Evolutionary conservation across 495 filamentous ascomycete genomes (phyloP), one percentile per base, ranked within the genome.

Genomic region (Penicillium goetzii): DNA sequence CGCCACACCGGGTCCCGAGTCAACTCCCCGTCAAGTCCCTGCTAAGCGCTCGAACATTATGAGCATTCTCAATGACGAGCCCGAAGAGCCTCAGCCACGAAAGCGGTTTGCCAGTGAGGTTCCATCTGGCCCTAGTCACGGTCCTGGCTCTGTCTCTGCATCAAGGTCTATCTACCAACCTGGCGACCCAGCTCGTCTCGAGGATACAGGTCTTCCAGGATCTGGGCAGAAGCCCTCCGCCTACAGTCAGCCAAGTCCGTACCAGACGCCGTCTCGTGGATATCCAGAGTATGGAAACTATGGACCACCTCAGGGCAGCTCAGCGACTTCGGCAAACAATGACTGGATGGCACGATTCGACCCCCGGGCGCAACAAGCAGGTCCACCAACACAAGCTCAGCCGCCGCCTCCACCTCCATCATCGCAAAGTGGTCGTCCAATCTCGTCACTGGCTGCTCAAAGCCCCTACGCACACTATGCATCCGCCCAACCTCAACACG

Each of bases 21-120:
- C 67, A 28, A 66, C 76, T 34, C 73, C 82, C 54, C 76, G 77
- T 33, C 81, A 81, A 45, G 80, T 81, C 26, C 81, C 78, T 45
- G 83, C 83, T 7, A 87, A 86, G 61, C 82, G 80, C 32, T 86
- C 84, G 17, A 86, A 83, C 43, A 85, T 87, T 50, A 84, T 86
- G 80, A 84, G 78, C 30, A 80, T 87, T 54, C 70, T 87, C 30
- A 86, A 86, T 62, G 83, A 84, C 41, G 85, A 87, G 58, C 81
- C 84, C 0, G 81, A 78, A 45, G 85, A 87, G 28, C 82, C 82
- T 21, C 81, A 82, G 56, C 82, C 82, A 21, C 72, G 79, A 14
- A 86, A 85, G 61, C 78, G 82, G 6, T 77, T 80, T 61, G 78
- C 79, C 45, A 75, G 72, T 55, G 78, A 82, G 52, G 63, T 60